Evolutionary conservation across 805 yeast genomes (phyloP), one percentile per base, ranked within the genome.

Genomic region (Alloascoidea africana): DNA sequence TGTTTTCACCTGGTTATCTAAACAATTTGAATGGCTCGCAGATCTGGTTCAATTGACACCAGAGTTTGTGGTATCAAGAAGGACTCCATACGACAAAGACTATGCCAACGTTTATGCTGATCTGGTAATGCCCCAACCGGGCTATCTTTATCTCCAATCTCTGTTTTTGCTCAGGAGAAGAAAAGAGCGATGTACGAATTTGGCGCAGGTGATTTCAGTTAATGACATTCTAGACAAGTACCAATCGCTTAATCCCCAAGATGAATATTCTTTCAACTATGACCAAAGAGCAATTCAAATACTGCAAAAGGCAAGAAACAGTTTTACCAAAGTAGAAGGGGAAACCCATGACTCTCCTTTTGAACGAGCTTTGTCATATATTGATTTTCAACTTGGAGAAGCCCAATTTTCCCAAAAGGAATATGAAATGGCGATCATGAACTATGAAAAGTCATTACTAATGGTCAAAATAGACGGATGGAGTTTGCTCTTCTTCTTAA

Each of bases 11-110:
- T 82, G 93, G 93, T 47, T 65, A 6, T 66, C 76, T 0, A 49
- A 57, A n/a, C 93, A 82, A 48, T 68, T 71, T 44, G 66, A 71
- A 33, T 69, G 80, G 75, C 56, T 82, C 8, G 84, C 80, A 0
- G 70, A 76, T 40, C 51, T 79, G 14, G 55, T 75, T 37, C 63
- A 58, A 5, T 38, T 54, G n/a, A 59, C 70, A 1, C 81, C 81
- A 0, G 55, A 53, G 2, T 44, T 48, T 8, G 39, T 60, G 3
- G 52, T 68, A 3, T 68, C 70, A 2, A 45, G 30, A 23, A 8
- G 8, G n/a, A n/a, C 8, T 8, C 30, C 30, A 8, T 23, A 23
- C n/a, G 30, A 8, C 13, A 8, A 8, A 23, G 30, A 23, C n/a
- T n/a, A 8, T 8, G 30, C 30, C 8, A n/a, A 23, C n/a, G 8